A percentile compares a stretch with the other conserved stretches of the same genome.
Evolutionary conservation across 2,329 filamentous ascomycete genomes (phyloP).

Genomic region (Saccharata proteae): DNA sequence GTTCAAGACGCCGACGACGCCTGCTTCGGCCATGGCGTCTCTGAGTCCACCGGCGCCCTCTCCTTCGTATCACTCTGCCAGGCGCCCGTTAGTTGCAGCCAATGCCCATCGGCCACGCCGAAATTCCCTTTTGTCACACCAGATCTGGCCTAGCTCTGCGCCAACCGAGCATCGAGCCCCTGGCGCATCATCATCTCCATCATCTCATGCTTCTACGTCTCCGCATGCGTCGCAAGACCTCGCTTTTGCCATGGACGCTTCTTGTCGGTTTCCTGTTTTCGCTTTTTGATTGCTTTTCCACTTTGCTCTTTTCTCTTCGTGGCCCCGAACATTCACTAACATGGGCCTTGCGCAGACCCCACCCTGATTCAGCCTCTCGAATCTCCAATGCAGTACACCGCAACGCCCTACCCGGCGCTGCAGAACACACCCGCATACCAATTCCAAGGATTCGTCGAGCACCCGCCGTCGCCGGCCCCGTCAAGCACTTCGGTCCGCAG

Average conservation of each 20-base stretch:
- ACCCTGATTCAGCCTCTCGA: slow-evolving; percentile 43
- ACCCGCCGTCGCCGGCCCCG: slow-evolving; percentile 52
- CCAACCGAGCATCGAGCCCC: slow-evolving; percentile 8
- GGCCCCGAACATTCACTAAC: slow-evolving; percentile 2
- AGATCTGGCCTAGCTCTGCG: slow-evolving; percentile 13
- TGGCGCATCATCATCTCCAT: slow-evolving; percentile 11
- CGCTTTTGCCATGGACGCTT: slow-evolving; percentile 17
- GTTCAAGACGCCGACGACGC: slow-evolving; percentile 22
- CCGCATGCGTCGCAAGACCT: slow-evolving; percentile 12
- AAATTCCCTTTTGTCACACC: slow-evolving; percentile 19
- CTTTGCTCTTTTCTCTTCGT: slow-evolving; percentile 8
- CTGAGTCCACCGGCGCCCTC: slow-evolving; percentile 7
- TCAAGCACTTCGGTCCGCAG: slow-evolving; percentile 40
- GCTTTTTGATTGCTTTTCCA: slow-evolving; percentile 3
- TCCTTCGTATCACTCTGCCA: slow-evolving; percentile 11
- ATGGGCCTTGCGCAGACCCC: slow-evolving; percentile 35
- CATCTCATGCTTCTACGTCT: slow-evolving; percentile 10
- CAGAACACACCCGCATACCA: slow-evolving; percentile 28
- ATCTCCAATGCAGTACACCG: slow-evolving; percentile 27
- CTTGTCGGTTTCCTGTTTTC: slow-evolving; percentile 28
- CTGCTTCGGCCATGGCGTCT: slow-evolving; percentile 30
- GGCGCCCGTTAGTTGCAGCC: slow-evolving; percentile 3
- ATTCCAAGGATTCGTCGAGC: slow-evolving; percentile 26
- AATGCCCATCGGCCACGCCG: slow-evolving; percentile 8
- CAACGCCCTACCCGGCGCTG: slow-evolving; percentile 30